Evolutionary conservation across 2,329 filamentous ascomycete species (phyloP).

Genomic region (Daldinia sp.): DNA sequence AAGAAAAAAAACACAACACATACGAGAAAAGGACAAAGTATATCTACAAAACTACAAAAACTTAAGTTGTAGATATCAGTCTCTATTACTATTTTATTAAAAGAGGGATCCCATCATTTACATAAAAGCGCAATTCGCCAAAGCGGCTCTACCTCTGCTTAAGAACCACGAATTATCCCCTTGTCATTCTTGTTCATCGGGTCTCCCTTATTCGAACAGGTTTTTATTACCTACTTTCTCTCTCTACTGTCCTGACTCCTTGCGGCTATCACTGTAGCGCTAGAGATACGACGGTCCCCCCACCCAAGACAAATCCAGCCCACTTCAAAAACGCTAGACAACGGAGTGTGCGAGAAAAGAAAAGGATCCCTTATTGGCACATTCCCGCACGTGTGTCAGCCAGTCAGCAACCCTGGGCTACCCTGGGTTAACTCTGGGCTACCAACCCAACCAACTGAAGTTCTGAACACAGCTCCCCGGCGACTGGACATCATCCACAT

Average conservation of each 20-base stretch:
- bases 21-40: conserved; percentile 1
- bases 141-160: not conserved
- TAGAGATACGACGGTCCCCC: conserved; percentile 31
- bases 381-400: conserved; percentile 39
- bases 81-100: not conserved
- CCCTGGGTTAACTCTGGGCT: not conserved
- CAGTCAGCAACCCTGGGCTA: conserved; percentile 24
- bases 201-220: not conserved
- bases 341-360: conserved; percentile 34
- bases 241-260: conserved; percentile 20
- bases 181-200: not conserved
- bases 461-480: conserved; percentile 32
- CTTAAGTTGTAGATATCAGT: not conserved
- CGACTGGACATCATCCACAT: conserved; percentile 43
- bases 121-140: not conserved
- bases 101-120: not conserved
- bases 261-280: conserved; percentile 34
- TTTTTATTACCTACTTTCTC: conserved; percentile 5
- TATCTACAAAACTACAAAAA: not conserved
- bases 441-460: conserved; percentile 17
- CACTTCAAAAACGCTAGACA: conserved; percentile 39
- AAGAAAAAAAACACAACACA: conserved; percentile 12
- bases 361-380: conserved; percentile 26
- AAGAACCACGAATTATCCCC: conserved; percentile 2
- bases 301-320: conserved; percentile 30